Evolutionary conservation across 78 protist genomes (phyloP).

Genomic region (Pigoraptor vietnamica): DNA sequence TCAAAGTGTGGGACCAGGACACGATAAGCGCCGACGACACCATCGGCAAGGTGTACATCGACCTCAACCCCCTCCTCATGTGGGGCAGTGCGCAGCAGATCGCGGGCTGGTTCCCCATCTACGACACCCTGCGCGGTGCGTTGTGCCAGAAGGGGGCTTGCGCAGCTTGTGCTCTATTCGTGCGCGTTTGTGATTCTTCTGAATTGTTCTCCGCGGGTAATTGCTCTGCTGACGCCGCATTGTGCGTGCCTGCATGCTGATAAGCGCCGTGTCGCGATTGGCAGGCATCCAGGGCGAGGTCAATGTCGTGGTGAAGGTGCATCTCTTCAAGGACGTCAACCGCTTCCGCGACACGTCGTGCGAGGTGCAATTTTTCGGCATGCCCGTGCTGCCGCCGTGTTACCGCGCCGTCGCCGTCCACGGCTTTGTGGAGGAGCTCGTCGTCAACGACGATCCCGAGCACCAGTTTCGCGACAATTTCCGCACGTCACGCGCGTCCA

Average conservation of each 20-base stretch:
- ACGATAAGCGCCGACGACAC: slow-evolving; percentile 70
- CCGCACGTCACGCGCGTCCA: slow-evolving; percentile 55
- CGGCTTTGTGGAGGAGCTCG: slow-evolving; percentile 72
- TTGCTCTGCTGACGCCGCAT: no score
- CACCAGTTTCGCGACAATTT: slow-evolving; percentile 34
- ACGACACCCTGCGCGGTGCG: slow-evolving; percentile 82
- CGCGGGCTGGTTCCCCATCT: slow-evolving; percentile 86
- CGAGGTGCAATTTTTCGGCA: slow-evolving; percentile 64
- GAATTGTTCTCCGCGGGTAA: no score
- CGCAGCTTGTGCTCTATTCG: background rate
- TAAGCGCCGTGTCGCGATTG: no score
- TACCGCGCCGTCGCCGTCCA: background rate
- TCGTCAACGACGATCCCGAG: slow-evolving; percentile 89
- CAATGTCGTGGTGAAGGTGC: slow-evolving; percentile 51
- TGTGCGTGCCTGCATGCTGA: background rate
- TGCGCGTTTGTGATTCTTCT: no score
- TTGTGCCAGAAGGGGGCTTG: background rate
- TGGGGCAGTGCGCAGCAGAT: slow-evolving; percentile 13
- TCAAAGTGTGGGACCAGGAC: slow-evolving; percentile 83
- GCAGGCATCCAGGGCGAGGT: slow-evolving; percentile 84
- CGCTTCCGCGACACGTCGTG: slow-evolving; percentile 70
- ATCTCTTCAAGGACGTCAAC: slow-evolving; percentile 57
- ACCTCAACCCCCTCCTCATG: background rate
- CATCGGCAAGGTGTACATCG: slow-evolving; percentile 69
- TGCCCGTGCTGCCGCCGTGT: background rate